These are phyloP conservation scores for Aspergillus piperis DNA, from an alignment of 2,329 filamentous ascomycete species.

Conservation along the genomic window DNA sequence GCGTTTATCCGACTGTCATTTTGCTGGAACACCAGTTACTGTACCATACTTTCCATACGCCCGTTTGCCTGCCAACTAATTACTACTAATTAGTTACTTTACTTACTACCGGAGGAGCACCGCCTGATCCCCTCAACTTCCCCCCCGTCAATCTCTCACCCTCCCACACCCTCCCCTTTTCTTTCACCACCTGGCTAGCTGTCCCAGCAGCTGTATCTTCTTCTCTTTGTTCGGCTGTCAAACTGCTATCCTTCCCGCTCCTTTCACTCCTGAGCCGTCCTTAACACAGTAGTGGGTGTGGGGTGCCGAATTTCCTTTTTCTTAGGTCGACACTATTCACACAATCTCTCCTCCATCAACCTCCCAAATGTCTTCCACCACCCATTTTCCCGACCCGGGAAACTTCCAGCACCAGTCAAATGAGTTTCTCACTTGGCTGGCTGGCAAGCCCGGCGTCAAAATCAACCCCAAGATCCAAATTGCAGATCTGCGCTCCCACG, in stretches of 20 bases:
- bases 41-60: too few relatives aligned
- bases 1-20: conserved; percentile 31
- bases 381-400: conserved; percentile 37
- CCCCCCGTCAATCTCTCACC: background rate
- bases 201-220: background rate
- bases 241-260: conserved; percentile 2
- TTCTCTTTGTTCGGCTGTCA: conserved; percentile 7
- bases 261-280: background rate
- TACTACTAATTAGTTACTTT: background rate
- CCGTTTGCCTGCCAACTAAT: too few relatives aligned
- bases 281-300: background rate
- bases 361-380: conserved; percentile 36
- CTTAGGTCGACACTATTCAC: conserved; percentile 13
- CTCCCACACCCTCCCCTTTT: background rate
- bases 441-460: conserved; percentile 50
- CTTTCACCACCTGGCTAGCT: background rate
- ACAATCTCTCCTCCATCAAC: conserved; percentile 15
- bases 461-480: conserved; percentile 61
- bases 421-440: conserved; percentile 61
- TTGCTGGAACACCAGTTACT: too few relatives aligned
- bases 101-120: background rate
- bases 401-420: conserved; percentile 51
- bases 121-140: background rate
- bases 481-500: conserved; percentile 57
- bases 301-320: conserved; percentile 12